phyloP scores from a whole-genome alignment of 2,329 filamentous ascomycete genomes.

The Thelonectria rubi region DNA sequence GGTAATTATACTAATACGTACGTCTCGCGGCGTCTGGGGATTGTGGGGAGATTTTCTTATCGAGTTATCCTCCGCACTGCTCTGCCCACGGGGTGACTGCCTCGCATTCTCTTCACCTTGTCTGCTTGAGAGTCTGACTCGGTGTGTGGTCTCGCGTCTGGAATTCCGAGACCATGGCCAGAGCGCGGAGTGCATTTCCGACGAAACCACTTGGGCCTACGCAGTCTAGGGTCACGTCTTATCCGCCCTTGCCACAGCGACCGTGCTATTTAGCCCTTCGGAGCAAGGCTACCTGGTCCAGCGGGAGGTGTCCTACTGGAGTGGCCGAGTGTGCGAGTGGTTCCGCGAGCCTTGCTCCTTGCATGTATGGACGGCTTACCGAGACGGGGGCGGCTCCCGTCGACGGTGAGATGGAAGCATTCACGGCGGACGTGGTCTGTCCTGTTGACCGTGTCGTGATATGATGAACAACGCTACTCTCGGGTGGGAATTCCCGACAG shows the following conservation, averaged over 20 bases:
- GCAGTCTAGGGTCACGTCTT: not conserved
- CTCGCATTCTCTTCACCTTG: not conserved
- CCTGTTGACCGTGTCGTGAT: not conserved
- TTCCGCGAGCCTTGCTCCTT: not conserved
- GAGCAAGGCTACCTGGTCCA: not conserved
- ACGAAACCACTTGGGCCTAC: not conserved
- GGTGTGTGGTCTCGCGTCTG: not conserved
- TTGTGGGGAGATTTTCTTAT: not conserved
- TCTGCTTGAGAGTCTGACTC: not conserved
- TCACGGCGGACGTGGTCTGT: not conserved
- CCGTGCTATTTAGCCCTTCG: not conserved
- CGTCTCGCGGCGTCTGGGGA: not conserved
- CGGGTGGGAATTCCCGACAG: not conserved
- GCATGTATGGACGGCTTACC: not conserved
- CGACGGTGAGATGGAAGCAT: not conserved
- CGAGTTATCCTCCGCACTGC: not conserved
- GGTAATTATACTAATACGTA: conserved; percentile 4
- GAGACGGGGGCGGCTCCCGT: not conserved
- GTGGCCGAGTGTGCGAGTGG: not conserved
- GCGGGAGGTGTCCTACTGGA: not conserved
- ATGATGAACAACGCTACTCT: not conserved
- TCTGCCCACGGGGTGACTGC: not conserved
- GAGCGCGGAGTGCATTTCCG: not conserved
- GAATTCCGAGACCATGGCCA: not conserved
- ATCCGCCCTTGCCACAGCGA: not conserved